Base-by-base conservation (phyloP, 352 stramenopile species). In the Globisporangium middletonii region DNA sequence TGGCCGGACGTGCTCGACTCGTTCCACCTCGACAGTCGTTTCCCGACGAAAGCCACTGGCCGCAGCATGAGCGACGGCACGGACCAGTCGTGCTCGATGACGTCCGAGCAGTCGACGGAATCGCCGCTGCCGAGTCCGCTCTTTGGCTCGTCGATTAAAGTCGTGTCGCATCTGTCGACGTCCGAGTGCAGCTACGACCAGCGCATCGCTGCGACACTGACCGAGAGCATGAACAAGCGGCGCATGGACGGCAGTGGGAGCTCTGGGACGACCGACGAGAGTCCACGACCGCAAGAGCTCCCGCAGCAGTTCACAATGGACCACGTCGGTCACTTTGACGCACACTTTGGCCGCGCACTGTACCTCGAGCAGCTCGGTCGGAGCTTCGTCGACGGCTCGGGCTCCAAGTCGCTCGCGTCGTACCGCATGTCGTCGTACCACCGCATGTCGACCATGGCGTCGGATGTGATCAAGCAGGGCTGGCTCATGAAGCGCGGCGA, bases 401-500 rank as follows among this genome's bases (percentile, higher is more conserved):
- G 72, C n/a, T 67, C 65, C 18, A 84, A 84, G 47, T 87, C 80
- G 18, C 61, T 88, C 35, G 76, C 65, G 26, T 88, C 74, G 30
- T 88, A 89, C 63, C 75, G 79, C n/a, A 73, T 73, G 69, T 84
- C 79, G 4, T 83, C 77, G 19, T 75, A 83, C 61, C 69, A 83
- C 48, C 71, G 73, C 13, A 73, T 84, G 60, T 83, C 77, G 13
- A 60, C 66, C n/a, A 63, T 55, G 49, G 67, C 63, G 19, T 64
- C 72, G 1, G 61, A 71, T 45, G 54, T 83, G 3, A 63, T 86
- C 47, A 78, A 79, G 15, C 79, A 94, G 57, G 84, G 84, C 30
- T 92, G 84, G 84, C 69, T 94, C 47, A 68, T 83, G 44, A 94
- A 94, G 64, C 77, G 77, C 12, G 84, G 76, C 12, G 79, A 86